These are phyloP conservation scores for Protea cynaroides DNA, from an alignment of 164 flowering plant genomes.

Conservation along the genomic window DNA sequence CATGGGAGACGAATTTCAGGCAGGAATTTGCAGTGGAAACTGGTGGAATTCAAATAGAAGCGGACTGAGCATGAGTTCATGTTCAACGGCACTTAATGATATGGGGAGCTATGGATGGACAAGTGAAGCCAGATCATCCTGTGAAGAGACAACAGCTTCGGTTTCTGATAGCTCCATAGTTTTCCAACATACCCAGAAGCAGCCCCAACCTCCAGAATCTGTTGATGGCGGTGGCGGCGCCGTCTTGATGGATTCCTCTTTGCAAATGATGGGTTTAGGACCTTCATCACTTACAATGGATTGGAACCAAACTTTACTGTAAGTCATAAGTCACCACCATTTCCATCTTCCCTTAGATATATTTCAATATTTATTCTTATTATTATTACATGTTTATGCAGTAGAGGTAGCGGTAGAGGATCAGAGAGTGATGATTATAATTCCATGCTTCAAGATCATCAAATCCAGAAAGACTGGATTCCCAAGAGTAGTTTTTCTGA, in stretches of 20 bases:
- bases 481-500: conserved; percentile 21
- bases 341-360: background rate
- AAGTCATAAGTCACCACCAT: conserved; percentile 36
- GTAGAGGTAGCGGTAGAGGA: conserved; percentile 38
- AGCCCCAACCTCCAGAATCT: conserved; percentile 26
- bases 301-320: conserved; percentile 56
- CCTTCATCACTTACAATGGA: conserved; percentile 35
- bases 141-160: conserved; percentile 25
- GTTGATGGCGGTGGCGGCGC: conserved; percentile 18
- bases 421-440: conserved; percentile 30
- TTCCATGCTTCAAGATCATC: conserved; percentile 33
- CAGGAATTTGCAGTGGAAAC: conserved; percentile 30
- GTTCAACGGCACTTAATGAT: conserved; percentile 22
- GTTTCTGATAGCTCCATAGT: conserved; percentile 26
- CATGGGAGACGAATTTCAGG: conserved; percentile 54
- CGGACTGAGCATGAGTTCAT: conserved; percentile 14
- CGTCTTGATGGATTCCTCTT: conserved; percentile 35
- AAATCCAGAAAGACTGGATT: conserved; percentile 23
- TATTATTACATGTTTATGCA: background rate
- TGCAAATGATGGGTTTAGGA: conserved; percentile 44
- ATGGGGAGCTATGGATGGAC: conserved; percentile 39
- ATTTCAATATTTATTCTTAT: background rate
- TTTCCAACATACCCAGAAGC: conserved; percentile 27
- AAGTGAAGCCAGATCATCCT: conserved; percentile 25
- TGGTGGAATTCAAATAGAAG: conserved; percentile 54